Conservation (phyloP, 805 yeast genomes). For the Monosporozyma unispora region DNA sequence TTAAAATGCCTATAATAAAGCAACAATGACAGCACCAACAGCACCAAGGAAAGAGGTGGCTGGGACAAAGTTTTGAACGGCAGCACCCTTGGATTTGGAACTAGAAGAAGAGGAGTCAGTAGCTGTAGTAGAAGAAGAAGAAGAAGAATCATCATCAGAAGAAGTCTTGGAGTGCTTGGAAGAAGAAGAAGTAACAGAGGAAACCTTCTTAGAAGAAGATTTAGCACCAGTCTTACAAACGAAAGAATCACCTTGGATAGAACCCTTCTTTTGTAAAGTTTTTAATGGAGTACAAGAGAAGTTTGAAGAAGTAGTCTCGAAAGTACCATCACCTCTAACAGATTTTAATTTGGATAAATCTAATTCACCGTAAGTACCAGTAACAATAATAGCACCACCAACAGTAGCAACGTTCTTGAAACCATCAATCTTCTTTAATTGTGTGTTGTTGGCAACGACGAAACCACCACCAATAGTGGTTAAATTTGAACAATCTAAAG, state of each 20-base stretch:
- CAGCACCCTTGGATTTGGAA: slow-evolving; percentile 29
- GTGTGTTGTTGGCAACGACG: slow-evolving; percentile 75
- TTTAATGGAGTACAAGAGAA: slow-evolving; percentile 76
- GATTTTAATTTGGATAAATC: slow-evolving; percentile 61
- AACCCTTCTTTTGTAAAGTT: slow-evolving; percentile 63
- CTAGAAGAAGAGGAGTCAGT: slow-evolving; percentile 10
- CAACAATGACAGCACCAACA: slow-evolving; percentile 41
- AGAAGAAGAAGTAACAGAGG: slow-evolving; percentile 26
- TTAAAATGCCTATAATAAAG: slow-evolving; percentile 34
- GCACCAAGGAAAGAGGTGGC: slow-evolving; percentile 40
- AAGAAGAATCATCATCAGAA: slow-evolving; percentile 12
- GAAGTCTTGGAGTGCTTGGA: slow-evolving; percentile 2
- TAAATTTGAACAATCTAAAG: slow-evolving; percentile 60
- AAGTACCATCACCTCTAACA: slow-evolving; percentile 87
- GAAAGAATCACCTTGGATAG: slow-evolving; percentile 84
- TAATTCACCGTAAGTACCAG: slow-evolving; percentile 76
- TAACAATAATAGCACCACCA: slow-evolving; percentile 79
- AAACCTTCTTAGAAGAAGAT: slow-evolving; percentile 36
- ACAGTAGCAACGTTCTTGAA: slow-evolving; percentile 65
- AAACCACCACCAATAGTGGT: slow-evolving; percentile 87
- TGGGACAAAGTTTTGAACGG: slow-evolving; percentile 26
- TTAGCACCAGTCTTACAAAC: slow-evolving; percentile 58
- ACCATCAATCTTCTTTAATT: slow-evolving; percentile 55
- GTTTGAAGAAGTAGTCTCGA: slow-evolving; percentile 61
- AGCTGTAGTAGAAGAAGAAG: slow-evolving; percentile 3